Evolutionary conservation across 495 filamentous ascomycete genomes (phyloP).

Genomic region (Daldinia grandis): DNA sequence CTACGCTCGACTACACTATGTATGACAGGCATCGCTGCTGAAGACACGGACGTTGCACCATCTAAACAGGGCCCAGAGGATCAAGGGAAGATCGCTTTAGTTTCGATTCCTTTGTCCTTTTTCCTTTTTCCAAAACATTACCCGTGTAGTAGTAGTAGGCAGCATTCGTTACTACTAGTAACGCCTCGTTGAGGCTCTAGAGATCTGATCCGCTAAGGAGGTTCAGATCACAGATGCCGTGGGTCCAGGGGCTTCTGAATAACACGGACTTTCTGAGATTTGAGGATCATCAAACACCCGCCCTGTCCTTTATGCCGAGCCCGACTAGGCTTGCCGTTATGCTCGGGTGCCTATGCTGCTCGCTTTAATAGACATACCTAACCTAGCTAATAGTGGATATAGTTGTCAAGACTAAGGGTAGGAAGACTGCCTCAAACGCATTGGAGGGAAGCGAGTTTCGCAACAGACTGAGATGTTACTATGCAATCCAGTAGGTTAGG

Average conservation of each 20-base stretch:
- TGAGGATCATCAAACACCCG: conserved; percentile 35
- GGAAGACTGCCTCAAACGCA: conserved; percentile 33
- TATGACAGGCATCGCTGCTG: not conserved
- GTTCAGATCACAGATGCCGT: conserved; percentile 33
- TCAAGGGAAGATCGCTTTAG: conserved; percentile 25
- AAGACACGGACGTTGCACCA: not conserved
- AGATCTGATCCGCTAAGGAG: conserved; percentile 36
- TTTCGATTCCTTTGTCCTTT: conserved; percentile 34
- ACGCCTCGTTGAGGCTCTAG: conserved; percentile 32
- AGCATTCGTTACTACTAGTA: not conserved
- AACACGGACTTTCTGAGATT: conserved; percentile 27
- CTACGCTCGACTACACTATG: not conserved
- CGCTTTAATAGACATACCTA: conserved; percentile 15
- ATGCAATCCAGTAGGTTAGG: not conserved
- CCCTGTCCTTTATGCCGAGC: conserved; percentile 30
- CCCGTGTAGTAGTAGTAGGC: not conserved
- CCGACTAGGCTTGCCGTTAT: conserved; percentile 27
- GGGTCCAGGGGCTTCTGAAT: conserved; percentile 19
- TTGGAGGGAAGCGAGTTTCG: conserved; percentile 40
- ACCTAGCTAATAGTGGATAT: conserved; percentile 26
- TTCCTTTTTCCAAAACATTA: conserved; percentile 24
- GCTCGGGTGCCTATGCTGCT: conserved; percentile 10
- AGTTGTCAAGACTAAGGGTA: conserved; percentile 16
- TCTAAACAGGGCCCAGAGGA: conserved; percentile 28
- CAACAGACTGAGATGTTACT: conserved; percentile 17